phyloP scores from a whole-genome alignment of 2,329 filamentous ascomycete species.

The Pseudopyrenochaeta lycopersici region DNA sequence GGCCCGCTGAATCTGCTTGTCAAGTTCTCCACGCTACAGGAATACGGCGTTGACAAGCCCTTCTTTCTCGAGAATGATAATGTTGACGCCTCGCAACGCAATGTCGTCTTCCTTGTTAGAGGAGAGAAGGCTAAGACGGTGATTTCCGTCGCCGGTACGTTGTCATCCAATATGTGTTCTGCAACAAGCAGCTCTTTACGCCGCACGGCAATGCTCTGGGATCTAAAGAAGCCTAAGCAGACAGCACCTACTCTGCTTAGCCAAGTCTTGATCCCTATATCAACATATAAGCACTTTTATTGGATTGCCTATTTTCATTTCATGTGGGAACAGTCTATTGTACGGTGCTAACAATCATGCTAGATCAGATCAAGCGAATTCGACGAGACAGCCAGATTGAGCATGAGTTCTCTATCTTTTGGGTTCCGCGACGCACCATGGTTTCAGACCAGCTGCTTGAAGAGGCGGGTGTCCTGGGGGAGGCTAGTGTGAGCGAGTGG shows the following conservation, averaged over 20 bases:
- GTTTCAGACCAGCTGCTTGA: constrained; percentile 92
- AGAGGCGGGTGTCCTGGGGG: constrained; percentile 90
- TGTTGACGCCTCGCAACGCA: constrained; percentile 91
- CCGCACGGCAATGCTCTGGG: constrained; percentile 47
- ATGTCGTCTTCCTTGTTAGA: constrained; percentile 91
- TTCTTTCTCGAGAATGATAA: constrained; percentile 97
- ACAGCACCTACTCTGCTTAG: constrained; percentile 62
- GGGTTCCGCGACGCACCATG: constrained; percentile 90
- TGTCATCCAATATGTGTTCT: constrained; percentile 1
- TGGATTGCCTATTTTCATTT: constrained; percentile 33
- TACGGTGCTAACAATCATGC: constrained; percentile 59
- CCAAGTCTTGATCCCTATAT: constrained; percentile 66
- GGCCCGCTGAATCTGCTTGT: constrained; percentile 90
- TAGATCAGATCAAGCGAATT: constrained; percentile 90
- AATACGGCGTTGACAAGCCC: constrained; percentile 97
- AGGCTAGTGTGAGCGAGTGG: constrained; percentile 87
- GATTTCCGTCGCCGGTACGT: constrained; percentile 84
- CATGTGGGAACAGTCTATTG: constrained; percentile 36
- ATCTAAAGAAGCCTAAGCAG: constrained; percentile 69
- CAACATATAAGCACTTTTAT: constrained; percentile 39
- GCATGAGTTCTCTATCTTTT: constrained; percentile 97
- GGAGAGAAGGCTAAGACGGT: constrained; percentile 89
- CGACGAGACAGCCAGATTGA: constrained; percentile 87
- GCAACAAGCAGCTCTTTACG: background rate
- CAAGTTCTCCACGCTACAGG: constrained; percentile 93